Evolutionary conservation across 306 rosid species (phyloP), one percentile per base, ranked within the genome.

Genomic region (Delonix regia): DNA sequence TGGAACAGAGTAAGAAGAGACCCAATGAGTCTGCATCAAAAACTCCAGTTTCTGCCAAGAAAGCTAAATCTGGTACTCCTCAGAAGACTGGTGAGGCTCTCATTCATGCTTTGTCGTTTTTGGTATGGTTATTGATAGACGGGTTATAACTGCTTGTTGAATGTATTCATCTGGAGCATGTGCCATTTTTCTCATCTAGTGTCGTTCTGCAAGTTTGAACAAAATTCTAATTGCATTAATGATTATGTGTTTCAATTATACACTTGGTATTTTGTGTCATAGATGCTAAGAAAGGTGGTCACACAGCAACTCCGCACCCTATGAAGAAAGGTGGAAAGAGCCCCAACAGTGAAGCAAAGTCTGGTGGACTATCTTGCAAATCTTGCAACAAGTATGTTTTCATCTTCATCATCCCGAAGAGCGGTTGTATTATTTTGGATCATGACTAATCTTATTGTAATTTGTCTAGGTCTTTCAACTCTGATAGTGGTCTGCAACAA

Each of bases 261-360:
- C 24, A 24, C 3, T 14, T n/a, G 28, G 47, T 21, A 25, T 71
- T 0, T 52, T 62, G 48, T 44, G 11, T 9, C 24, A 4, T 80
- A 92, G 97, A 88, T 74, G 89, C 81, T 6, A 95, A 95, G 84
- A 92, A 92, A 86, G 63, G 82, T 18, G 97, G 72, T 24, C 97
- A 88, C 63, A 73, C 83, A 0, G 93, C 85, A 1, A 95, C 99
- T 13, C 99, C 98, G 16, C 94, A 91, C 78, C 97, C 99, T 4
- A 82, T 68, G 25, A 95, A 95, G 94, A 91, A 90, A 44, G 86
- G 70, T 11, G 90, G 59, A 38, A 92, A 95, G 88, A 77, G 89
- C 27, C 85, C 91, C 3, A 85, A 28, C 19, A 84, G 71, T 27
- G 83, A 51, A 0, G 33, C 78, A 15, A 93, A 92, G 70, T 90